A percentile compares a stretch with the other conserved stretches of the same genome.
phyloP scores from a whole-genome alignment of 2,329 filamentous ascomycete genomes.

The Cladosporium austrohemisphaericum region DNA sequence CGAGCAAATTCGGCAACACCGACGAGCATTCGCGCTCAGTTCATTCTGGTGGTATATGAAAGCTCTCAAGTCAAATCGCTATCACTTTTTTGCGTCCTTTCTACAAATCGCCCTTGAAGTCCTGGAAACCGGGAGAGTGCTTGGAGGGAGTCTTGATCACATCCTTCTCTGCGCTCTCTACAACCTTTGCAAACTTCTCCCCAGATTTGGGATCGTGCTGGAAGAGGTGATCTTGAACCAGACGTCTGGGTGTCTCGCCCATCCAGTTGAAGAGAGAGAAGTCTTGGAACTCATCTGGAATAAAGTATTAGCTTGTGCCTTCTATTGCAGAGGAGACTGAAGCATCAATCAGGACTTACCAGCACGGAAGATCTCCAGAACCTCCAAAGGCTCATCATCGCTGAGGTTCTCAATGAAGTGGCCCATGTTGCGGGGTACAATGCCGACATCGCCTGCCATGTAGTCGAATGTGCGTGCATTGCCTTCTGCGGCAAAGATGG shows the following conservation, averaged over 20 bases:
- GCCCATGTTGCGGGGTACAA: slow-evolving; percentile 72
- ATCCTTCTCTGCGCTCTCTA: slow-evolving; percentile 59
- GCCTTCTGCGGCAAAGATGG: slow-evolving; percentile 67
- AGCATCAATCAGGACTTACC: background rate
- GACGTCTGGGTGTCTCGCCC: slow-evolving; percentile 64
- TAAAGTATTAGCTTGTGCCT: background rate
- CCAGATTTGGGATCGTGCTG: slow-evolving; percentile 57
- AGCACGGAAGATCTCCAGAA: slow-evolving; percentile 66
- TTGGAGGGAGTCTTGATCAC: slow-evolving; percentile 31
- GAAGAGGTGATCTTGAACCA: slow-evolving; percentile 64
- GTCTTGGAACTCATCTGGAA: slow-evolving; percentile 62
- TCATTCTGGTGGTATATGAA: too few relatives aligned
- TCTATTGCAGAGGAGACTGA: too few relatives aligned
- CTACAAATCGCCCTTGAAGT: slow-evolving; percentile 6
- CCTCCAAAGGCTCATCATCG: slow-evolving; percentile 69
- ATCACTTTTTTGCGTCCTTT: background rate
- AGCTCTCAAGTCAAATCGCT: background rate
- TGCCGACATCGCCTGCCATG: slow-evolving; percentile 68
- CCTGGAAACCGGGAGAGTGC: slow-evolving; percentile 16
- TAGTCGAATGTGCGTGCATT: slow-evolving; percentile 74
- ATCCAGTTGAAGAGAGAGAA: slow-evolving; percentile 74
- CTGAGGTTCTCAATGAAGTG: slow-evolving; percentile 77
- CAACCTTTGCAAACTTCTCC: slow-evolving; percentile 58
- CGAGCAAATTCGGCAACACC: too few relatives aligned
- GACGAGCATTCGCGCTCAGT: too few relatives aligned